Conservation (phyloP, 208 protist species). For the Trichomonas vaginalis region DNA sequence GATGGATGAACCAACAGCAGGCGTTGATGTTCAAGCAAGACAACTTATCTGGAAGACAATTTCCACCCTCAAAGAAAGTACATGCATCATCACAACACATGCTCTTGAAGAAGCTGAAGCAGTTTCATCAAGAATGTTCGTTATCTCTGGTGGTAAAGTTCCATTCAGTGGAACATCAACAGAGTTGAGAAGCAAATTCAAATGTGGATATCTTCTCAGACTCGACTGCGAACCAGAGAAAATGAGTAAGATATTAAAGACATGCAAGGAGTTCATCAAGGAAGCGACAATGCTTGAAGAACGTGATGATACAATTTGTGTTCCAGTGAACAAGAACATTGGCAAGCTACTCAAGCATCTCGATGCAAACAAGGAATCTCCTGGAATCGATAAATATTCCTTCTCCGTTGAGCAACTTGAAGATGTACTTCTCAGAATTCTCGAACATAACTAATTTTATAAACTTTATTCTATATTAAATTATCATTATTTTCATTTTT, state of each 20-base stretch:
- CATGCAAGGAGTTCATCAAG: neutral
- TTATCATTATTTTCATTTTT: too few species aligned
- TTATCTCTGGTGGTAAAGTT: neutral
- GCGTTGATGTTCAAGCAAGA: neutral
- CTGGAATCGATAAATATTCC: neutral
- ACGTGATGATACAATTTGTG: neutral
- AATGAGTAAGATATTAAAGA: neutral
- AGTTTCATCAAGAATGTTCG: neutral
- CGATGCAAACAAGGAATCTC: neutral
- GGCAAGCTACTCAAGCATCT: neutral
- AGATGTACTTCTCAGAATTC: neutral
- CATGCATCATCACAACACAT: constrained; percentile 15
- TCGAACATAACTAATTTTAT: neutral
- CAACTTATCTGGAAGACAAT: neutral
- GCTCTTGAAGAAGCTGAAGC: constrained; percentile 16
- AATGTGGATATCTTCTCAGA: neutral
- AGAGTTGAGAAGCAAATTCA: neutral
- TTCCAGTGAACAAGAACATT: neutral
- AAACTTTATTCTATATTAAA: too few species aligned
- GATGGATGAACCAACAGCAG: constrained; percentile 16
- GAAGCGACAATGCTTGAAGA: neutral
- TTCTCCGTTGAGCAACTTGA: neutral
- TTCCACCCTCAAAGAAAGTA: neutral
- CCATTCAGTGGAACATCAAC: neutral
- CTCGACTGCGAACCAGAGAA: neutral